phyloP scores from a whole-genome alignment of 441 rosid species.

The Manihot esculenta region DNA sequence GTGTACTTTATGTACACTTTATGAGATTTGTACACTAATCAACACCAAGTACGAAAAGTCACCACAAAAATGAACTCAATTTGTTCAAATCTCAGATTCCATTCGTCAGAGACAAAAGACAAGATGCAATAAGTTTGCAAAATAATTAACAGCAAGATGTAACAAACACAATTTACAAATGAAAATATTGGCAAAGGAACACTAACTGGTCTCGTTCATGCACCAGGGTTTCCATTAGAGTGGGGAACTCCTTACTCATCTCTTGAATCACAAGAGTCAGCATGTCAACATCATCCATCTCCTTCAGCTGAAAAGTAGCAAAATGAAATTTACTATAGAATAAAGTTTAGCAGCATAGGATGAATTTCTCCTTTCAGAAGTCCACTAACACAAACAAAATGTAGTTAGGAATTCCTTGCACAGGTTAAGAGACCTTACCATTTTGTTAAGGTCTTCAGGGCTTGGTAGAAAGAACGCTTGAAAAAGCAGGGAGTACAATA shows the following conservation, averaged over 20 bases:
- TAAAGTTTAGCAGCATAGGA: constrained; percentile 14
- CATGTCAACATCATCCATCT: constrained; percentile 68
- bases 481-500: constrained; percentile 64
- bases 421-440: constrained; percentile 43
- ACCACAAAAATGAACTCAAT: neutral
- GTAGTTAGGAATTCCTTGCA: neutral
- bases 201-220: constrained; percentile 93
- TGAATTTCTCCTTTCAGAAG: constrained; percentile 6
- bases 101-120: neutral
- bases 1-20: neutral
- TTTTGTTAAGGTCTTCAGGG: constrained; percentile 78
- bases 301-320: constrained; percentile 48
- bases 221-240: constrained; percentile 79
- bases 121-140: neutral
- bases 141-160: neutral
- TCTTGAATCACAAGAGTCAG: constrained; percentile 75
- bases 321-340: constrained; percentile 16
- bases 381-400: neutral
- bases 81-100: neutral
- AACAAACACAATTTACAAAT: neutral
- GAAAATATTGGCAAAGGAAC: constrained; percentile 16
- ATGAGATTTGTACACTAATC: neutral
- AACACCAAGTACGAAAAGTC: neutral
- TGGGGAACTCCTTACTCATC: constrained; percentile 83
- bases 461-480: constrained; percentile 87